Evolutionary conservation across 73 alveolate species (phyloP).

Genomic region (Uronychia setigera): DNA sequence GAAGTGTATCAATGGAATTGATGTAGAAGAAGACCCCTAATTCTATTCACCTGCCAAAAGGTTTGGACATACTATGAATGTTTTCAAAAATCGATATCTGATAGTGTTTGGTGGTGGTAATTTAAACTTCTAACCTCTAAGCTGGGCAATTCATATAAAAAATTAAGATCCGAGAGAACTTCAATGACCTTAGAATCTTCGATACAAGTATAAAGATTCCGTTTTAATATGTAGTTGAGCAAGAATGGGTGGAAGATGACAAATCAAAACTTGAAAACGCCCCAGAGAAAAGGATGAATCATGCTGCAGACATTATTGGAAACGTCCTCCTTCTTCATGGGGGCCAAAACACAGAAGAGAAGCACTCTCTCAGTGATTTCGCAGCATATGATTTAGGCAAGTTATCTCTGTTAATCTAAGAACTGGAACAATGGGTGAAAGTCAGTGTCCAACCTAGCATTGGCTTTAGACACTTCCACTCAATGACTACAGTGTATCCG

Average conservation of each 20-base stretch:
- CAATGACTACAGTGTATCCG: conserved; percentile 24
- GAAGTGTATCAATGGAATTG: background rate
- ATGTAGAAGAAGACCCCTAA: background rate
- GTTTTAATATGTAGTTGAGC: background rate
- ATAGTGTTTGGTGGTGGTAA: conserved; percentile 20
- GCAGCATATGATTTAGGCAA: conserved; percentile 34
- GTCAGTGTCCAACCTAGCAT: conserved; percentile 4
- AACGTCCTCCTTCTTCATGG: conserved; percentile 48
- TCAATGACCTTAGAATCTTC: conserved; percentile 2
- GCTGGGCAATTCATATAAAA: background rate
- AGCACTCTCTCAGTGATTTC: conserved; percentile 36
- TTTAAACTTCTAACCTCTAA: background rate
- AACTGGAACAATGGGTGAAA: conserved; percentile 2
- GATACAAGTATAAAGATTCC: background rate
- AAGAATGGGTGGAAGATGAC: background rate
- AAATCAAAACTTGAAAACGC: conserved; percentile 13
- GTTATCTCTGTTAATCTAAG: background rate
- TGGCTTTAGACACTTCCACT: conserved; percentile 27
- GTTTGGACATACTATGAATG: background rate
- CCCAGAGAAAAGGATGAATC: conserved; percentile 55
- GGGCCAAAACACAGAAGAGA: conserved; percentile 63
- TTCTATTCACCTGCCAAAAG: conserved; percentile 16
- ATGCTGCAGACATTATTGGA: conserved; percentile 40
- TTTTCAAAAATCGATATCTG: background rate
- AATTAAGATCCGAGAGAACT: background rate